phyloP scores from a whole-genome alignment of 441 rosid genomes.

The Erodium texanum region DNA sequence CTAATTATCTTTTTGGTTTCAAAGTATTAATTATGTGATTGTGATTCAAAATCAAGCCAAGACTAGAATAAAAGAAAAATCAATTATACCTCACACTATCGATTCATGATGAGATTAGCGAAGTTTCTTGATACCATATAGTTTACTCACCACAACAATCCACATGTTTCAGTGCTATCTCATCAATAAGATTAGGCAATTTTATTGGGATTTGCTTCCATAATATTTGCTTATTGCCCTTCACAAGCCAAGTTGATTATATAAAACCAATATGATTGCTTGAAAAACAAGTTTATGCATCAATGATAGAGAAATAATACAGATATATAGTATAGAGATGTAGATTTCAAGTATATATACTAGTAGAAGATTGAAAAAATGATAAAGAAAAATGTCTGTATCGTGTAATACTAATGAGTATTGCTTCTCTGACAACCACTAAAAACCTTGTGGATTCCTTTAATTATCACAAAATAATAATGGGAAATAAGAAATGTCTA shows the following conservation, averaged over 20 bases:
- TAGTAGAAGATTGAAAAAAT: too few species aligned
- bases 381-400: too few species aligned
- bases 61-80: too few species aligned
- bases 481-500: slow-evolving; percentile 2
- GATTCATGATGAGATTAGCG: not conserved
- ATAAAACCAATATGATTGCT: slow-evolving; percentile 2
- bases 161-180: not conserved
- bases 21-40: too few species aligned
- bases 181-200: not conserved
- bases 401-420: not conserved
- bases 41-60: too few species aligned
- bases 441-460: not conserved
- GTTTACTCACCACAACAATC: not conserved
- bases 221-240: not conserved
- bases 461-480: not conserved
- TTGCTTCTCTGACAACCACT: slow-evolving; percentile 1
- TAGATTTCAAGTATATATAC: not conserved
- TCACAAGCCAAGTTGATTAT: not conserved
- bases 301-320: too few species aligned
- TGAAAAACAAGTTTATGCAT: not conserved
- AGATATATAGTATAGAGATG: not conserved
- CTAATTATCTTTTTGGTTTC: too few species aligned
- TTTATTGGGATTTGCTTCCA: not conserved
- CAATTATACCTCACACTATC: not conserved
- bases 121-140: not conserved